A percentile compares a stretch with the other conserved stretches of the same genome.
phyloP scores from a whole-genome alignment of 495 filamentous ascomycete species.

The Penicillium silybi region DNA sequence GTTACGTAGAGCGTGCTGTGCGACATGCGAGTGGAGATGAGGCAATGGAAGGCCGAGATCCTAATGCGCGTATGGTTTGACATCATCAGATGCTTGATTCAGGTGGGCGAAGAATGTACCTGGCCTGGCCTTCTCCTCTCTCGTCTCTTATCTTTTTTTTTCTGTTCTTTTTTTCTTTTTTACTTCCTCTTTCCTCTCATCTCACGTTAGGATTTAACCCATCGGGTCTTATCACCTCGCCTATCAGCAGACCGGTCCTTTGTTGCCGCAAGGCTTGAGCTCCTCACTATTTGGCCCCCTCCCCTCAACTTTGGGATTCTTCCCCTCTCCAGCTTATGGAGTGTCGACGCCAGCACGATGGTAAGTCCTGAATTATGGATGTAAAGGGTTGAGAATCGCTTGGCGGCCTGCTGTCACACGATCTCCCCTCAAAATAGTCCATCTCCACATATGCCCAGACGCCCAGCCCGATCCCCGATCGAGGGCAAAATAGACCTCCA shows the following conservation, averaged over 20 bases:
- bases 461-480: background rate
- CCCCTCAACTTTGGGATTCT: constrained; percentile 3
- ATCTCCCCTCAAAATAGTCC: background rate
- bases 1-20: constrained; percentile 30
- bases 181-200: background rate
- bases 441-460: background rate
- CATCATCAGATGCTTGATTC: constrained; percentile 5
- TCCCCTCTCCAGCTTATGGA: constrained; percentile 21
- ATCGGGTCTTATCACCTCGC: background rate
- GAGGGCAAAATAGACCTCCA: too few relatives aligned
- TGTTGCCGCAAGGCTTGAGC: background rate
- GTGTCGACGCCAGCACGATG: constrained; percentile 24
- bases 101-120: background rate
- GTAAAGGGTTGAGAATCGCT: background rate
- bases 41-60: background rate
- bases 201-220: background rate
- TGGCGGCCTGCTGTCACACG: background rate
- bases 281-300: constrained; percentile 1
- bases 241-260: background rate
- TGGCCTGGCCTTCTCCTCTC: background rate
- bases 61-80: background rate
- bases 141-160: background rate
- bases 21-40: background rate
- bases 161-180: background rate
- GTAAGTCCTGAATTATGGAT: constrained; percentile 15